Evolutionary conservation across 176 grass and related monocot genomes (phyloP).

Genomic region (Calamus simplicifolius): DNA sequence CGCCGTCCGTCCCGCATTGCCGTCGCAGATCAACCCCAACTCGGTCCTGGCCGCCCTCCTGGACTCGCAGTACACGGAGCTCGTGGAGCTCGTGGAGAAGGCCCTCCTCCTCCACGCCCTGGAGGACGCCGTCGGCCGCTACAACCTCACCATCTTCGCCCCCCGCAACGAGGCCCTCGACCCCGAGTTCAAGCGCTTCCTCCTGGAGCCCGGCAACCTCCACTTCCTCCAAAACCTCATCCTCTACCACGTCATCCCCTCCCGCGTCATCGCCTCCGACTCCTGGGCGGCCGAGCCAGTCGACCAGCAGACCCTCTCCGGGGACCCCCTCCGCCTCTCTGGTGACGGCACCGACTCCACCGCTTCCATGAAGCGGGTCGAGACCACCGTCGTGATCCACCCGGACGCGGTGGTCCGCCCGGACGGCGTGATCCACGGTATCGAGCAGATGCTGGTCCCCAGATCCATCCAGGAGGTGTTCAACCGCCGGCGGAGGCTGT

Average conservation of each 20-base stretch:
- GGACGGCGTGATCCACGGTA: conserved; percentile 63
- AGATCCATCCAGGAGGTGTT: conserved; percentile 73
- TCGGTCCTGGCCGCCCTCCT: conserved; percentile 67
- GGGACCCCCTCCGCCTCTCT: conserved; percentile 33
- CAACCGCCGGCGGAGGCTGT: conserved; percentile 65
- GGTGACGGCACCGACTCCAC: not conserved
- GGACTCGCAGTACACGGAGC: conserved; percentile 72
- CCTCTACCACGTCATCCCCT: conserved; percentile 64
- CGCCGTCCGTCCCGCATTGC: too few species aligned
- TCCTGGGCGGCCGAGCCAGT: not conserved
- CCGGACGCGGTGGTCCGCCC: conserved; percentile 42
- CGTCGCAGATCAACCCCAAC: conserved; percentile 54
- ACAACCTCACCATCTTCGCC: conserved; percentile 75
- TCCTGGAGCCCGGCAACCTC: conserved; percentile 77
- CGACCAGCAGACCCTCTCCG: conserved; percentile 37
- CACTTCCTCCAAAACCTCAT: conserved; percentile 41
- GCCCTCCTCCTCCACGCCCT: conserved; percentile 55
- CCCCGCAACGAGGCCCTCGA: conserved; percentile 66
- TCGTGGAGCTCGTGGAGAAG: conserved; percentile 80
- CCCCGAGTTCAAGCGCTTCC: conserved; percentile 79
- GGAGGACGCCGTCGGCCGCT: conserved; percentile 41
- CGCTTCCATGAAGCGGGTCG: conserved; percentile 3
- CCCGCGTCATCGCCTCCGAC: conserved; percentile 14
- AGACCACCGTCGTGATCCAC: conserved; percentile 19
- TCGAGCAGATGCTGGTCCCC: conserved; percentile 51